These are phyloP conservation scores for Neoscytalidium dimidiatum DNA, from an alignment of 2,329 filamentous ascomycete genomes.

Conservation along the genomic window DNA sequence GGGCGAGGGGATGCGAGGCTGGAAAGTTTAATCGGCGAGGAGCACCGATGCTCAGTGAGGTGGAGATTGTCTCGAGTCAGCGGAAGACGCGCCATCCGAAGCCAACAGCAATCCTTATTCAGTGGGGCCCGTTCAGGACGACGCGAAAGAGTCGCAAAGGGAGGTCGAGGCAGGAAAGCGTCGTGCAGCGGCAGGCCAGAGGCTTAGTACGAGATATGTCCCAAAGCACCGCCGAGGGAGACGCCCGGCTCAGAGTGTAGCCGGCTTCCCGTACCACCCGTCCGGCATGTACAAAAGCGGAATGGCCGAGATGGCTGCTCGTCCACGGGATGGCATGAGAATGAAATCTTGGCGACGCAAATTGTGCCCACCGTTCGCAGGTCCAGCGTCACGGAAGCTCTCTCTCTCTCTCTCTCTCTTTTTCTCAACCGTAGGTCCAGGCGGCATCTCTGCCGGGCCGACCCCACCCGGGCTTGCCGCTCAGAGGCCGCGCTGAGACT, in stretches of 20 bases:
- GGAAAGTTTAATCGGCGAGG: slow-evolving; percentile 12
- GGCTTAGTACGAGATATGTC: neutral
- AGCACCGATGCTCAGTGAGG: neutral
- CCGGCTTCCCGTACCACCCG: slow-evolving; percentile 40
- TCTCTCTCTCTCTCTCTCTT: too few relatives aligned
- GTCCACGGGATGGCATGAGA: slow-evolving; percentile 38
- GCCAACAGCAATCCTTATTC: neutral
- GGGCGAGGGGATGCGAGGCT: slow-evolving; percentile 1
- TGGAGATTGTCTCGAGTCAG: neutral
- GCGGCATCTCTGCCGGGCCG: neutral
- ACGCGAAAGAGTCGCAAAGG: neutral
- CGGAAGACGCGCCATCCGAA: neutral
- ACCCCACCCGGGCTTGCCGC: slow-evolving; percentile 6
- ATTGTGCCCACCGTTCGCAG: neutral
- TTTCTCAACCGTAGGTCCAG: slow-evolving; percentile 7
- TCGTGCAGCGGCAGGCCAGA: neutral
- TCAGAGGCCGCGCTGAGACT: neutral
- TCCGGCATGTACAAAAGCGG: slow-evolving; percentile 34
- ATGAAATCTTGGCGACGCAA: slow-evolving; percentile 28
- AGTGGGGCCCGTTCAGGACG: neutral
- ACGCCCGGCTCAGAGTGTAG: neutral
- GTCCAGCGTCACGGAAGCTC: slow-evolving; percentile 1
- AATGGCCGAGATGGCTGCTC: neutral
- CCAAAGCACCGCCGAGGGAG: neutral
- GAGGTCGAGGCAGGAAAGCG: neutral